Base-by-base conservation (phyloP, 345 rosid species). In the Populus nigra region DNA sequence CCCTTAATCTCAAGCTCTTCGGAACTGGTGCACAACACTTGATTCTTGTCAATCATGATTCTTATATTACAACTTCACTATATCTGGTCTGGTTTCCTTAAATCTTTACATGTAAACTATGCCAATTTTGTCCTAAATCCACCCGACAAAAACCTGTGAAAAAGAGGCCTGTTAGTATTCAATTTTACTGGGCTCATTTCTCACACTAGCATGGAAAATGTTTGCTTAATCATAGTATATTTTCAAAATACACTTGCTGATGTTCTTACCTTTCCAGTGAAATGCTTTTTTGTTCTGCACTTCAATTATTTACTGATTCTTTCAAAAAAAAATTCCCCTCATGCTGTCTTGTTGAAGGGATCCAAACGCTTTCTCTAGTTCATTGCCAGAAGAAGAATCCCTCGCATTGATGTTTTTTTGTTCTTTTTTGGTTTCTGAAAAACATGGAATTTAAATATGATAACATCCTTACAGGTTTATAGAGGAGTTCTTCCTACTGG, bases 401-500 rank as follows among this genome's bases (percentile, higher is more conserved):
- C 9, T 22, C 10, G 23, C 61, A 6, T 20, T 53, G 11, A 53
- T 7, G 5, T 45, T 45, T 15, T 47, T 47, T 1, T 47, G 8
- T 39, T 47, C 50, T 13, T 13, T 45, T 13, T 3, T 45, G 17
- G n/a, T 53, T 20, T 53, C 10, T 0, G 8, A 9, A 53, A 20
- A 2, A 53, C 63, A n/a, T n/a, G 13, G 25, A 57, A n/a, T 10
- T n/a, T n/a, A n/a, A n/a, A n/a, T 23, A 25, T 57, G 29, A 45
- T 36, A 36, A 41, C 22, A 31, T 43, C 22, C 16, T 77, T 49
- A 38, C 79, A 82, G 85, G 85, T 82, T 6, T 82, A 79, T 13
- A 82, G 79, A 61, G 85, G 85, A 75, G 73, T 7, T 23, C 80
- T 82, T 67, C 55, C 85, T 3, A 67, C 45, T 47, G 82, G 85